A percentile compares a stretch with the other conserved stretches of the same genome.
Conservation (phyloP, 225 moss, liverwort and hornwort species). For the Rhytidiadelphus loreus region DNA sequence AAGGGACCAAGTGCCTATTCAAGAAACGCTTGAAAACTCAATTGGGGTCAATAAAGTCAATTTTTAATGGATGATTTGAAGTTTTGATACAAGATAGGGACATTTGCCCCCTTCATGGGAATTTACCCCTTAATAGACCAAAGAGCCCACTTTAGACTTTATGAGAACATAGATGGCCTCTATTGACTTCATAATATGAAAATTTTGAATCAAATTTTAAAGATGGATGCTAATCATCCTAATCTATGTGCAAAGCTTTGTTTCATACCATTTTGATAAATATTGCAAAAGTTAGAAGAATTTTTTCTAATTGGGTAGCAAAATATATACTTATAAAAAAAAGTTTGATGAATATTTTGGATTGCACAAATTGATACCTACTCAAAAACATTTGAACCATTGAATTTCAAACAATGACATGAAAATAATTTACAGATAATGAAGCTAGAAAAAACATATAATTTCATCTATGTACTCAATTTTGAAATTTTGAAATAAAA, state of each 20-base stretch:
- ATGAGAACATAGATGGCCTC: fast-evolving
- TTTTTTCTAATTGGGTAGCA: fast-evolving
- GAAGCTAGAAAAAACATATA: too few species aligned
- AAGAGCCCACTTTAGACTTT: background rate
- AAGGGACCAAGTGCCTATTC: fast-evolving
- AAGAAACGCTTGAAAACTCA: fast-evolving
- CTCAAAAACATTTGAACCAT: background rate
- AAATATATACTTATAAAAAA: background rate
- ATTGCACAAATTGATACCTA: background rate
- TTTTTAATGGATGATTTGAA: fast-evolving
- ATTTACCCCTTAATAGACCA: fast-evolving
- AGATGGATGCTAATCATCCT: background rate
- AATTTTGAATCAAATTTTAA: background rate
- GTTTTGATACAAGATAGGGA: background rate
- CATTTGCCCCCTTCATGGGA: fast-evolving
- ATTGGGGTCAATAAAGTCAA: background rate
- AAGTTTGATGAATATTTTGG: background rate
- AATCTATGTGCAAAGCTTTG: fast-evolving
- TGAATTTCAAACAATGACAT: background rate
- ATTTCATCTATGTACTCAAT: background rate
- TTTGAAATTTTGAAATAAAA: too few species aligned
- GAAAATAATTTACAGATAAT: too few species aligned
- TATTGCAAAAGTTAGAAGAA: background rate
- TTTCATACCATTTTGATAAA: background rate
- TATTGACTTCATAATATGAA: background rate